These are phyloP conservation scores for Lipomyces sp. DNA, from an alignment of 805 yeast species.

Conservation along the genomic window DNA sequence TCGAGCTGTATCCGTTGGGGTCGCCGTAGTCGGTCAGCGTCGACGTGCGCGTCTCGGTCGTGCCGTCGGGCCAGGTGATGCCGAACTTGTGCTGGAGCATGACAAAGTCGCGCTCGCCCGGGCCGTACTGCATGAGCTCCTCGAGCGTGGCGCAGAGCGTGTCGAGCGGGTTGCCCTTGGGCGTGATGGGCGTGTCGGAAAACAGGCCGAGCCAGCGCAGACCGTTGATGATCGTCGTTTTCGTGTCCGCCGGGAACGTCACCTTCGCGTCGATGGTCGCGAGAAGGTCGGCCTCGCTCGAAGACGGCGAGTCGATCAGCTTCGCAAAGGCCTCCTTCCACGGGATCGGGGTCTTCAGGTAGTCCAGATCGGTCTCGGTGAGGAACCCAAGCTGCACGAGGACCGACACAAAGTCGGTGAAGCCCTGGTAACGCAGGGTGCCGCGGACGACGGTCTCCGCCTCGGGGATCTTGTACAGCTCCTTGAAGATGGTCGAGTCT, in stretches of 20 bases:
- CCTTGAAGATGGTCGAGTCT: conserved; percentile 91
- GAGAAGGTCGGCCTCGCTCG: conserved; percentile 67
- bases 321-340: conserved; percentile 88
- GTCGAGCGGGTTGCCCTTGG: conserved; percentile 93
- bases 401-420: conserved; percentile 96
- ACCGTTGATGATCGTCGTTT: conserved; percentile 83
- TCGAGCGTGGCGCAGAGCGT: conserved; percentile 96
- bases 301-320: conserved; percentile 70
- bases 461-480: conserved; percentile 91
- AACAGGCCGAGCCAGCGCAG: conserved; percentile 92
- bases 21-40: conserved; percentile 93
- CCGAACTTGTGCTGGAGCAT: conserved; percentile 97
- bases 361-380: conserved; percentile 65
- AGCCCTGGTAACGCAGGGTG: conserved; percentile 95
- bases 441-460: conserved; percentile 97
- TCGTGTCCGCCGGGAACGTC: conserved; percentile 76
- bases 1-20: conserved; percentile 86
- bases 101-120: conserved; percentile 93
- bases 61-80: conserved; percentile 93
- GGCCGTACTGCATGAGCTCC: conserved; percentile 91
- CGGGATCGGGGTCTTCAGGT: conserved; percentile 54
- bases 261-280: conserved; percentile 75
- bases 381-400: conserved; percentile 91
- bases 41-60: conserved; percentile 86
- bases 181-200: conserved; percentile 68